These are phyloP conservation scores for Aphanomyces euteiches DNA, from an alignment of 352 stramenopile genomes.

Conservation along the genomic window DNA sequence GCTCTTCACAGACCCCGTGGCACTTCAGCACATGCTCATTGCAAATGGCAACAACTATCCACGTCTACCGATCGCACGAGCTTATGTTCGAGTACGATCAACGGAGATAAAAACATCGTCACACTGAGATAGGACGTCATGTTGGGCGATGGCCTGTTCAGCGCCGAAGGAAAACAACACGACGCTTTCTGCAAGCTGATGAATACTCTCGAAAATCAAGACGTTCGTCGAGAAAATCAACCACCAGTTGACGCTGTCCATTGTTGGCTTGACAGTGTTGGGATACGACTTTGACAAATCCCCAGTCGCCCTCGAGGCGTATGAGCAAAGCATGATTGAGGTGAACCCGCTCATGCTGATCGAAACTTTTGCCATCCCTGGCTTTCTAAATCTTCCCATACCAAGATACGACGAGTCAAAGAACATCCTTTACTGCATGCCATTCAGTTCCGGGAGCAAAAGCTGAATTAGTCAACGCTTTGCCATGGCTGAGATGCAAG, in stretches of 20 bases:
- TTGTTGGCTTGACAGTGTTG: neutral
- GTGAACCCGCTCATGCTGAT: neutral
- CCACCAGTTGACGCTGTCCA: neutral
- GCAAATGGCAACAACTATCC: neutral
- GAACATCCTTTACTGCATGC: conserved; percentile 40
- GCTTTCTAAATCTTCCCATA: neutral
- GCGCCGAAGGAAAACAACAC: neutral
- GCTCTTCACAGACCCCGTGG: neutral
- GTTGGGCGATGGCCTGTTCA: neutral
- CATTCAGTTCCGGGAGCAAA: conserved; percentile 39
- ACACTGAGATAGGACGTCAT: neutral
- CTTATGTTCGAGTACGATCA: neutral
- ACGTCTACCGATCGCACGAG: neutral
- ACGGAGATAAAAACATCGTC: neutral
- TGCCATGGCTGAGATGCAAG: conserved; percentile 43
- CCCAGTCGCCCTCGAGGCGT: neutral
- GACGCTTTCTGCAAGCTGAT: neutral
- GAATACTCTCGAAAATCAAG: conserved; percentile 1
- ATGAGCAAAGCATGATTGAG: neutral
- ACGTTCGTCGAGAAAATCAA: neutral
- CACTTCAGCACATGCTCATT: neutral
- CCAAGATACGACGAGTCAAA: conserved; percentile 2
- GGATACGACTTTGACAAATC: conserved; percentile 3
- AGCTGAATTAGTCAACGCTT: conserved; percentile 47
- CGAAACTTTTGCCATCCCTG: neutral